Conservation (phyloP, 148 eudicot species). For the Spergularia bocconei region DNA sequence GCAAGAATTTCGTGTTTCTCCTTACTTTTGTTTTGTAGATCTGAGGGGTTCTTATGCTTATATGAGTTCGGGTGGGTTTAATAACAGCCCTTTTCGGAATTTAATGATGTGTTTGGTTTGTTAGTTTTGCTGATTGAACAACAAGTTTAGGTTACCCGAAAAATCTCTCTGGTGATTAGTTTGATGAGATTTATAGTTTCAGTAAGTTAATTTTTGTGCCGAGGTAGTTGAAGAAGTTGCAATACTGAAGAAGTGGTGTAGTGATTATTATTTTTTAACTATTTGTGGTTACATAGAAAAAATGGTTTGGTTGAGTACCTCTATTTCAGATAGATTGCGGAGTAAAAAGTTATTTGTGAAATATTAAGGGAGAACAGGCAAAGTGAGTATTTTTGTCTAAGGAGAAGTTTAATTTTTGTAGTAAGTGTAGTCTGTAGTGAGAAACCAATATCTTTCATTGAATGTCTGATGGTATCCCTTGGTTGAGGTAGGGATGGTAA, state of each 20-base stretch:
- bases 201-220: neutral
- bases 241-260: neutral
- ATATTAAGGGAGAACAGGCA: neutral
- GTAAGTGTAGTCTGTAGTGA: too few species aligned
- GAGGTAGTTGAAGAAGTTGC: neutral
- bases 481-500: too few species aligned
- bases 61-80: neutral
- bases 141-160: neutral
- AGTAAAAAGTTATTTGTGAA: neutral
- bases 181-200: neutral
- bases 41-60: neutral
- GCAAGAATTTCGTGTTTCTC: neutral
- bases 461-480: too few species aligned
- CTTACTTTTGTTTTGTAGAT: constrained; percentile 8
- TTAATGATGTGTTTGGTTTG: neutral
- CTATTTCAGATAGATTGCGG: neutral
- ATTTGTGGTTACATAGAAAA: neutral
- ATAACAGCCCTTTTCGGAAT: neutral
- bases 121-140: neutral
- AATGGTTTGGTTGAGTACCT: neutral
- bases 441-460: too few species aligned
- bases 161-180: neutral
- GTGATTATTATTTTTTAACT: neutral
- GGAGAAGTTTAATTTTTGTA: too few species aligned
- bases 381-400: neutral